phyloP scores from a whole-genome alignment of 2,329 filamentous ascomycete species.

The Aspergillus texensis region DNA sequence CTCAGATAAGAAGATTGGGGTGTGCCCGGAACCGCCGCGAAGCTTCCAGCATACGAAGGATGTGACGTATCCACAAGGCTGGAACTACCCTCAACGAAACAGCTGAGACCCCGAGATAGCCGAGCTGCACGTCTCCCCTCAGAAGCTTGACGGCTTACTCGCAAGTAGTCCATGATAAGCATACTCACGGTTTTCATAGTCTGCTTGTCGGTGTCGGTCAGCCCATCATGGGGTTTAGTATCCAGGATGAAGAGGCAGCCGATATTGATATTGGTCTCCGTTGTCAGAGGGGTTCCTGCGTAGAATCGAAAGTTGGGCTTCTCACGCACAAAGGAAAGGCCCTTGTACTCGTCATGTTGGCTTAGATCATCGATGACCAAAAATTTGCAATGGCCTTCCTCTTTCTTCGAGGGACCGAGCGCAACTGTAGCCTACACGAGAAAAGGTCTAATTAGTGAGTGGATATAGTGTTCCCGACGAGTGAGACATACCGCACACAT shows the following conservation, averaged over 20 bases:
- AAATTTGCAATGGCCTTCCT: constrained; percentile 28
- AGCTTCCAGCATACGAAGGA: constrained; percentile 27
- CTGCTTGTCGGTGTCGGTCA: constrained; percentile 43
- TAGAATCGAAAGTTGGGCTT: constrained; percentile 52
- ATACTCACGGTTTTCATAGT: constrained; percentile 61
- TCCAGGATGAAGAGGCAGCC: constrained; percentile 65
- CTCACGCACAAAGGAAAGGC: constrained; percentile 38
- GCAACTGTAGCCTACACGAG: constrained; percentile 36
- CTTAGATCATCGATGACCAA: constrained; percentile 44
- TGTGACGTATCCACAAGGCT: constrained; percentile 37
- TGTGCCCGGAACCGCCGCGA: constrained; percentile 20
- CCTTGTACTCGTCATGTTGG: constrained; percentile 42
- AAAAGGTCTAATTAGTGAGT: constrained; percentile 5
- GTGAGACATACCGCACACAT: constrained; percentile 37
- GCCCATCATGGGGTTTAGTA: constrained; percentile 53
- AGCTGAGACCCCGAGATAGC: constrained; percentile 57
- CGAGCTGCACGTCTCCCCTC: constrained; percentile 56
- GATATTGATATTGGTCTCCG: constrained; percentile 59
- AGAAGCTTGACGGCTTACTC: constrained; percentile 55
- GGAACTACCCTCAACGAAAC: constrained; percentile 57
- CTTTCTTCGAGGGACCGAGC: constrained; percentile 30
- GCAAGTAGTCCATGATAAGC: constrained; percentile 64
- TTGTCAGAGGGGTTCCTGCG: constrained; percentile 64
- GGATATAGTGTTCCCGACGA: neutral
- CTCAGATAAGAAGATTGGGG: constrained; percentile 26